Evolutionary conservation across 345 rosid species (phyloP).

Genomic region (Stellera chamaejasme): DNA sequence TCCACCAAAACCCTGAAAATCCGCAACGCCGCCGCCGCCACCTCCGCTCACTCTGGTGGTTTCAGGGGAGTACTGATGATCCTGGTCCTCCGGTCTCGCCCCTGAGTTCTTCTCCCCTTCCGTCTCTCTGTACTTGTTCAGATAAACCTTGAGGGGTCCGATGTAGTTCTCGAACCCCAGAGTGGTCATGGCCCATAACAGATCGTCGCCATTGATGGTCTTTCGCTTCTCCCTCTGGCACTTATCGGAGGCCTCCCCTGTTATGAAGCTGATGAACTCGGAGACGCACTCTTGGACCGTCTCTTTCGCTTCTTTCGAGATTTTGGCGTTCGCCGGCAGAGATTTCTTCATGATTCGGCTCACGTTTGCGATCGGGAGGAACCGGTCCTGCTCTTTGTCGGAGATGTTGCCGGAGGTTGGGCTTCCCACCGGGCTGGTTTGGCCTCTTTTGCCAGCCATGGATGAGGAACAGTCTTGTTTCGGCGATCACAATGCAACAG

Average conservation of each 20-base stretch:
- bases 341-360: slow-evolving; percentile 30
- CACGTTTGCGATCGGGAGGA: slow-evolving; percentile 30
- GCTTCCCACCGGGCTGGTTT: slow-evolving; percentile 31
- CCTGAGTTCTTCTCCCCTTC: slow-evolving; percentile 24
- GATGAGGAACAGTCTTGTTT: background rate
- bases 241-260: slow-evolving; percentile 32
- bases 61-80: slow-evolving; percentile 11
- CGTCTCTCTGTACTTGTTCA: slow-evolving; percentile 28
- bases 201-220: slow-evolving; percentile 32
- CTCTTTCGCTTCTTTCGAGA: slow-evolving; percentile 30
- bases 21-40: background rate
- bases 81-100: slow-evolving; percentile 9
- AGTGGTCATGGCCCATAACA: slow-evolving; percentile 33
- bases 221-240: slow-evolving; percentile 30
- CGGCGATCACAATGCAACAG: background rate
- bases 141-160: slow-evolving; percentile 22
- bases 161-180: slow-evolving; percentile 30
- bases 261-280: slow-evolving; percentile 35
- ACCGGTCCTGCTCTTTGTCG: slow-evolving; percentile 28
- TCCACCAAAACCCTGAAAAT: slow-evolving; percentile 13
- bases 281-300: slow-evolving; percentile 35
- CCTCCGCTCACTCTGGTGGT: slow-evolving; percentile 12
- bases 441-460: slow-evolving; percentile 34
- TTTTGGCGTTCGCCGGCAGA: slow-evolving; percentile 25
- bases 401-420: slow-evolving; percentile 32